A percentile compares a stretch with the other conserved stretches of the same genome.
Conservation (phyloP, 2,329 filamentous ascomycete species). For the Bipolaris oryzae region DNA sequence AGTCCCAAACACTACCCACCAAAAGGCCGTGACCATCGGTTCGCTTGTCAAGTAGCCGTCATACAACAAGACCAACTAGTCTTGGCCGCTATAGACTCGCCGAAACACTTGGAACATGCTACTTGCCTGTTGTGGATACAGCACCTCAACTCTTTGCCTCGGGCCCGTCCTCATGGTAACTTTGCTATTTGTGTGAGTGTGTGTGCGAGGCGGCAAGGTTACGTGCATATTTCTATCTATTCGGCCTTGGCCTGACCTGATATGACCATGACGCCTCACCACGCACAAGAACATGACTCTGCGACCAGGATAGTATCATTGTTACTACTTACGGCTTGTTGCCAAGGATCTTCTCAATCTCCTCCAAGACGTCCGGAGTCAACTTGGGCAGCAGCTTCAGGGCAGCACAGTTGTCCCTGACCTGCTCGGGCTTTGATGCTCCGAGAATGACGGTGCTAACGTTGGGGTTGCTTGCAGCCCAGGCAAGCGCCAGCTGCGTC, state of each 20-base stretch:
- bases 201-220: not conserved
- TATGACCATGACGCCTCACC: not conserved
- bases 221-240: not conserved
- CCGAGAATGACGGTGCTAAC: conserved; percentile 64
- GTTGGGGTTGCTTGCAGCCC: conserved; percentile 64
- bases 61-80: not conserved
- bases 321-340: conserved; percentile 45
- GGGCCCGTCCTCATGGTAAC: not conserved
- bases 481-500: conserved; percentile 63
- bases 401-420: conserved; percentile 57
- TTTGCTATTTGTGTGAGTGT: not conserved
- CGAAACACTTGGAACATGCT: not conserved
- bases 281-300: not conserved
- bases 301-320: not conserved
- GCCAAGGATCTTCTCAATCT: conserved; percentile 48
- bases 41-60: not conserved
- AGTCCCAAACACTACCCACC: not conserved
- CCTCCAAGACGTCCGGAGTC: conserved; percentile 48
- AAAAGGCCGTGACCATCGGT: not conserved
- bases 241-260: not conserved
- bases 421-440: conserved; percentile 57
- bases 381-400: conserved; percentile 51
- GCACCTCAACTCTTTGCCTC: not conserved
- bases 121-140: not conserved
- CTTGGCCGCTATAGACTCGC: not conserved